Evolutionary conservation across 495 filamentous ascomycete genomes (phyloP).

Genomic region (Cladorrhinum samala): DNA sequence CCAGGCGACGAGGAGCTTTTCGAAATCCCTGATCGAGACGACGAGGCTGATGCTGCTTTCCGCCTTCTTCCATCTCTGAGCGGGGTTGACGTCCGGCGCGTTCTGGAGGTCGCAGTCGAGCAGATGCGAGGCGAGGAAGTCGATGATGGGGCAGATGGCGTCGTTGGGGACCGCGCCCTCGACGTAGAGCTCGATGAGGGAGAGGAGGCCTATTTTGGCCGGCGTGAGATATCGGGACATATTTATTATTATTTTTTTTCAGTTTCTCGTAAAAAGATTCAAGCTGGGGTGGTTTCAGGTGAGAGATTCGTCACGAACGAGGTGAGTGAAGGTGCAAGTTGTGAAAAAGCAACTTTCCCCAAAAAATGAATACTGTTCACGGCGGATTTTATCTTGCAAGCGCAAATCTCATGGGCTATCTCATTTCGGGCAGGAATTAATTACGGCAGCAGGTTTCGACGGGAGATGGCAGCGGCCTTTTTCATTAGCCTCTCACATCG

Average conservation of each 20-base stretch:
- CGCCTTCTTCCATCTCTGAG: constrained; percentile 33
- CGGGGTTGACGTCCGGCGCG: constrained; percentile 3
- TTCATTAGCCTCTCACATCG: no score
- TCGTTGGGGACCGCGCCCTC: constrained; percentile 66
- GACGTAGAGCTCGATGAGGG: constrained; percentile 73
- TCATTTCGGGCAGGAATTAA: background rate
- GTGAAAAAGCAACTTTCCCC: no score
- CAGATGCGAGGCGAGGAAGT: constrained; percentile 73
- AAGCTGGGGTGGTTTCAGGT: no score
- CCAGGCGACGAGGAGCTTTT: constrained; percentile 54
- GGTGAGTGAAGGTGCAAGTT: no score
- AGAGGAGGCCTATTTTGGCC: constrained; percentile 74
- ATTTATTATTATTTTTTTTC: background rate
- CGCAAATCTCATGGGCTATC: background rate
- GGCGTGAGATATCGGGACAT: constrained; percentile 84
- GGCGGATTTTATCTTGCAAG: background rate
- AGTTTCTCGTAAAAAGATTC: background rate
- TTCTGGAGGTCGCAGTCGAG: constrained; percentile 39
- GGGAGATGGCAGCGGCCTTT: no score
- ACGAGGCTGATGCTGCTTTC: constrained; percentile 45
- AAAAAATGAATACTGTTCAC: background rate
- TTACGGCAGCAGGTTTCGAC: no score
- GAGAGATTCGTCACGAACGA: no score
- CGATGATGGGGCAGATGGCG: constrained; percentile 74
- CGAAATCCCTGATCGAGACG: constrained; percentile 60